phyloP scores from a whole-genome alignment of 495 filamentous ascomycete species.

The Penicillium canariense region DNA sequence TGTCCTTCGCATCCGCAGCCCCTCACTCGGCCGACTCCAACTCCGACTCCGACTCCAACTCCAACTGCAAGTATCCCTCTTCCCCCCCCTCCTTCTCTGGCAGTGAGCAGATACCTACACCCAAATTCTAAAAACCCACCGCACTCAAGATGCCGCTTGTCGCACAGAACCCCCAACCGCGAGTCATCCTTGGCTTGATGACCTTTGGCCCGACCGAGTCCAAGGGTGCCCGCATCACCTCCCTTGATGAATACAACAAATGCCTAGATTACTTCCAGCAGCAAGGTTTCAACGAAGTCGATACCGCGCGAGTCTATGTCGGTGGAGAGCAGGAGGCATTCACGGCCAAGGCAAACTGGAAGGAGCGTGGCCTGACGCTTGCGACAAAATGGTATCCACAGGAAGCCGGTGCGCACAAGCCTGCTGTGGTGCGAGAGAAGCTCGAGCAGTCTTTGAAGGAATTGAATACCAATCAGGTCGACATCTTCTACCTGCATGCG shows the following conservation, averaged over 20 bases:
- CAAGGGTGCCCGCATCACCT: constrained; percentile 68
- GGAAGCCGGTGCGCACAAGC: constrained; percentile 56
- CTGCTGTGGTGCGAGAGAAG: constrained; percentile 57
- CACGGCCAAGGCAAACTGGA: constrained; percentile 72
- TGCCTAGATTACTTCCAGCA: constrained; percentile 68
- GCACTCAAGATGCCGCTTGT: constrained; percentile 52
- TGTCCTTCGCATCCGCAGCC: too few relatives aligned
- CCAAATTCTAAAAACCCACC: neutral
- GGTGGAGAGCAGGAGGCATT: constrained; percentile 77
- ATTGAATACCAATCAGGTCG: constrained; percentile 71
- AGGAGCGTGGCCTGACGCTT: constrained; percentile 74
- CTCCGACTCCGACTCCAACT: constrained; percentile 4
- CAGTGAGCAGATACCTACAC: too few relatives aligned
- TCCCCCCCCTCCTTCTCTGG: neutral
- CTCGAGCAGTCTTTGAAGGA: constrained; percentile 67
- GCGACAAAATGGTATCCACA: constrained; percentile 82
- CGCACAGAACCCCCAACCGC: constrained; percentile 45
- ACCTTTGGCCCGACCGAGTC: constrained; percentile 54
- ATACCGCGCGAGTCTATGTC: constrained; percentile 76
- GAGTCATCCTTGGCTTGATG: constrained; percentile 61
- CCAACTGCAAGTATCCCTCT: neutral
- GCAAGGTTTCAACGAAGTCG: constrained; percentile 74
- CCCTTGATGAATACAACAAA: constrained; percentile 59
- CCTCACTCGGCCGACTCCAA: constrained; percentile 13
- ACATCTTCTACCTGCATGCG: constrained; percentile 88